Conservation (phyloP, 2,329 filamentous ascomycete genomes). For the Penicillium sp. region DNA sequence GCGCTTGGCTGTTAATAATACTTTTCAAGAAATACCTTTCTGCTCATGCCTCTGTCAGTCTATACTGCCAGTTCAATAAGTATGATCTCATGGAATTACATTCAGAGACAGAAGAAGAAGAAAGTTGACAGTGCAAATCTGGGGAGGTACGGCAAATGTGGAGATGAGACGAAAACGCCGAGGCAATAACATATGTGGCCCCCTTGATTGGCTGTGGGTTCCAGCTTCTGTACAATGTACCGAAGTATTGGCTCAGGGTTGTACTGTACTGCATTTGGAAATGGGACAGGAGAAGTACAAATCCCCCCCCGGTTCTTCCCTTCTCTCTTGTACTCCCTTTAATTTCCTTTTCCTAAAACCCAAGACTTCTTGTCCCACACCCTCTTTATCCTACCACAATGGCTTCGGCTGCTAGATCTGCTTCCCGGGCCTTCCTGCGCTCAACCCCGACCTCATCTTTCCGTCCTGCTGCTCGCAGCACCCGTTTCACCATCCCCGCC, state of each 20-base stretch:
- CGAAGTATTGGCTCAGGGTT: slow-evolving; percentile 2
- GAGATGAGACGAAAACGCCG: slow-evolving; percentile 12
- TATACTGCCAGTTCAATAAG: not conserved
- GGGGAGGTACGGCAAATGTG: slow-evolving; percentile 10
- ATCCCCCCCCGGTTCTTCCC: slow-evolving; percentile 14
- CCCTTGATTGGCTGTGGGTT: slow-evolving; percentile 16
- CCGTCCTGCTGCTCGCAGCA: slow-evolving; percentile 52
- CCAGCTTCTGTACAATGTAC: slow-evolving; percentile 11
- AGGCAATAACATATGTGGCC: slow-evolving; percentile 14
- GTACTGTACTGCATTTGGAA: not conserved
- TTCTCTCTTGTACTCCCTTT: slow-evolving; percentile 6
- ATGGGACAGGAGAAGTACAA: slow-evolving; percentile 5
- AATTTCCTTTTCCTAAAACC: slow-evolving; percentile 1
- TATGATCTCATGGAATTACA: not conserved
- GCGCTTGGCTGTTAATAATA: slow-evolving; percentile 26
- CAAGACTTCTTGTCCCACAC: not conserved
- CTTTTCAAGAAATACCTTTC: not conserved
- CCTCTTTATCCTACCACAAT: slow-evolving; percentile 28
- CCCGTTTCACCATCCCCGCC: slow-evolving; percentile 57
- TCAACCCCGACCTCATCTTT: slow-evolving; percentile 39
- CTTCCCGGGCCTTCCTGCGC: slow-evolving; percentile 45
- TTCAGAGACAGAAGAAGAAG: not conserved
- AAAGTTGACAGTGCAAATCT: not conserved
- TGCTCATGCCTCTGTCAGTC: not conserved
- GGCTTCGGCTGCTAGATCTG: slow-evolving; percentile 43